A percentile compares a stretch with the other conserved stretches of the same genome.
phyloP scores from a whole-genome alignment of 1,284 basidiomycete genomes.

The Abortiporus biennis region DNA sequence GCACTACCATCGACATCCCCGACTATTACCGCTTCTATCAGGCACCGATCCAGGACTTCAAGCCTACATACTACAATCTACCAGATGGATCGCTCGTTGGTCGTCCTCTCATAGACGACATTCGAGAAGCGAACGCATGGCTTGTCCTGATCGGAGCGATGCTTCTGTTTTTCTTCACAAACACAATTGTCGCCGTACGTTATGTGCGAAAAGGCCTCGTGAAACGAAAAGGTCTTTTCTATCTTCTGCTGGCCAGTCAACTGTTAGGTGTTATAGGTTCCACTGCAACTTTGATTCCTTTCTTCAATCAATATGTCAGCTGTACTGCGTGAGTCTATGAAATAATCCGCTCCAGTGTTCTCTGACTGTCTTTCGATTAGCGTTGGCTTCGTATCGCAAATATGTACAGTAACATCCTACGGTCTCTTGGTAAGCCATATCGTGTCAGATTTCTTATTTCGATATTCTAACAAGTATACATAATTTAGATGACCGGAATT shows the following conservation, averaged over 20 bases:
- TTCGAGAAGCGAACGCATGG: slow-evolving; percentile 34
- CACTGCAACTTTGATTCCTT: slow-evolving; percentile 37
- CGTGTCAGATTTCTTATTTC: background rate
- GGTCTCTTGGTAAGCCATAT: slow-evolving; percentile 34
- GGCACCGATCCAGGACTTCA: slow-evolving; percentile 37
- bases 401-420: slow-evolving; percentile 12
- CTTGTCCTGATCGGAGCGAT: slow-evolving; percentile 45
- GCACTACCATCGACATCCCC: slow-evolving; percentile 43
- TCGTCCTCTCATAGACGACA: slow-evolving; percentile 37
- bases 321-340: slow-evolving; percentile 30
- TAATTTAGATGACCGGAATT: slow-evolving; percentile 55
- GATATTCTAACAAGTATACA: background rate
- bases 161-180: slow-evolving; percentile 47
- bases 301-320: slow-evolving; percentile 33
- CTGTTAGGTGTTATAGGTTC: slow-evolving; percentile 42
- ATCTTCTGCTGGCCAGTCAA: slow-evolving; percentile 49
- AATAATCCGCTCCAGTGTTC: slow-evolving; percentile 7
- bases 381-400: slow-evolving; percentile 20
- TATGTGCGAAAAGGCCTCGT: slow-evolving; percentile 51
- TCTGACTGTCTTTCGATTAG: slow-evolving; percentile 18
- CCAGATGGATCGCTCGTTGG: slow-evolving; percentile 57
- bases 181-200: slow-evolving; percentile 42
- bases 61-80: slow-evolving; percentile 41
- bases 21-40: slow-evolving; percentile 42
- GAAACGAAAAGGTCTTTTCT: slow-evolving; percentile 58